Conservation (phyloP, 192 early-diverging fungal species). For the Backusella liffmaniae region DNA sequence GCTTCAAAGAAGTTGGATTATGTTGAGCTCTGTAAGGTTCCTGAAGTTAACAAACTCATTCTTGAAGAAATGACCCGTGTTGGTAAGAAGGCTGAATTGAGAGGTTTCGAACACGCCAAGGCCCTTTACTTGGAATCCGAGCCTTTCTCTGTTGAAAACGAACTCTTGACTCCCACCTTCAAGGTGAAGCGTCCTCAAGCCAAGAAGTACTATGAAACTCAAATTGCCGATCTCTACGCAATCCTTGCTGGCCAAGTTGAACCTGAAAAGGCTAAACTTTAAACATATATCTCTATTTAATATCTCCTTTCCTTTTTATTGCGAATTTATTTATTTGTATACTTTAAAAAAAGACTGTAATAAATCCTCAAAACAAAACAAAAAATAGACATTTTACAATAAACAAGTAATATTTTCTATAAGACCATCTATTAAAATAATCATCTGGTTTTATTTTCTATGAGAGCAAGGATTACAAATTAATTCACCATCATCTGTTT, state of each 20-base stretch:
- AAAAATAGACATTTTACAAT: background rate
- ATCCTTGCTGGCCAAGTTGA: background rate
- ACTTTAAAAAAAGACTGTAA: background rate
- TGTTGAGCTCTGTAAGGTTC: slow-evolving; percentile 56
- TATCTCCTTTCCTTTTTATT: background rate
- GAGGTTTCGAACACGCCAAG: slow-evolving; percentile 73
- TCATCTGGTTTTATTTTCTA: slow-evolving; percentile 5
- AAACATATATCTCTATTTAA: slow-evolving; percentile 2
- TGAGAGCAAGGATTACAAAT: slow-evolving; percentile 22
- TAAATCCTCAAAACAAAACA: background rate
- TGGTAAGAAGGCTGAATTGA: slow-evolving; percentile 57
- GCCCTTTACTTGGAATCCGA: slow-evolving; percentile 58
- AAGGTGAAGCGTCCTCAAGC: slow-evolving; percentile 86
- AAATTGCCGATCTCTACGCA: slow-evolving; percentile 71
- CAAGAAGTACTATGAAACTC: slow-evolving; percentile 57
- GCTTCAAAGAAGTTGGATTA: slow-evolving; percentile 40
- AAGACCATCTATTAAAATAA: background rate
- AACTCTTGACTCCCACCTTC: slow-evolving; percentile 79
- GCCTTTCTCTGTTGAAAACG: slow-evolving; percentile 71
- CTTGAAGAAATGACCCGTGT: slow-evolving; percentile 50
- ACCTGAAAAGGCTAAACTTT: slow-evolving; percentile 8
- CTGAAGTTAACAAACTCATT: slow-evolving; percentile 47
- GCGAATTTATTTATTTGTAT: background rate
- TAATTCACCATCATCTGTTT: slow-evolving; percentile 15
- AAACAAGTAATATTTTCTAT: background rate